Evolutionary conservation across 179 eudicot species (phyloP), one percentile per base, ranked within the genome.

Genomic region (Actinidia arguta): DNA sequence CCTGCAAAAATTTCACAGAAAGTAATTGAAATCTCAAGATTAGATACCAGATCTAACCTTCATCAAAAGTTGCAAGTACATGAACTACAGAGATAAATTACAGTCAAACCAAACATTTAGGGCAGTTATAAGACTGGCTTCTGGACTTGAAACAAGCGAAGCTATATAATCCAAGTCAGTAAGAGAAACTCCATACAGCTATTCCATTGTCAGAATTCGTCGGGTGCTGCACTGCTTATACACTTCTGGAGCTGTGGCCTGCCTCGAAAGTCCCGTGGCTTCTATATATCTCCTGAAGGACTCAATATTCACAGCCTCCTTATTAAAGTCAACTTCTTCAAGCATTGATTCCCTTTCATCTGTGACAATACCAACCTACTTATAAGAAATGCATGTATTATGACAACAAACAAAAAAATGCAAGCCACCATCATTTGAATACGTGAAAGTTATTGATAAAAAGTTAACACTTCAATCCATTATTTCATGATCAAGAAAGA

Each of bases 181-280:
- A 78, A 96, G 95, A 87, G 99, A 97, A 87, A 96, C 99, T 74
- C 99, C 99, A n/a, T n/a, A n/a, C n/a, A n/a, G n/a, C n/a, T n/a
- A n/a, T n/a, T n/a, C n/a, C 99, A 96, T 94, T 16, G 99, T 96
- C 82, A 96, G 85, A 84, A 96, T 90, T 78, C 97, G 87, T 54
- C 80, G 87, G 54, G 90, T 89, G 88, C 96, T 94, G 83, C 90
- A 93, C 44, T 93, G 92, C 25, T 83, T 89, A 84, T 92, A 96
- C 78, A 96, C 96, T 87, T 90, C 89, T 76, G 99, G 99, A 56
- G 99, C 99, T 64, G 98, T 93, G 69, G 99, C 99, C 85, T 93
- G 96, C 89, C 91, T 87, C 24, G 88, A 90, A 82, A 96, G 93
- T 46, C 98, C 97, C 96, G 92, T 92, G 62, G 89, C 73, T 62